Evolutionary conservation across 179 eudicot genomes (phyloP), one percentile per base, ranked within the genome.

Genomic region (Heliamphora pulchella): DNA sequence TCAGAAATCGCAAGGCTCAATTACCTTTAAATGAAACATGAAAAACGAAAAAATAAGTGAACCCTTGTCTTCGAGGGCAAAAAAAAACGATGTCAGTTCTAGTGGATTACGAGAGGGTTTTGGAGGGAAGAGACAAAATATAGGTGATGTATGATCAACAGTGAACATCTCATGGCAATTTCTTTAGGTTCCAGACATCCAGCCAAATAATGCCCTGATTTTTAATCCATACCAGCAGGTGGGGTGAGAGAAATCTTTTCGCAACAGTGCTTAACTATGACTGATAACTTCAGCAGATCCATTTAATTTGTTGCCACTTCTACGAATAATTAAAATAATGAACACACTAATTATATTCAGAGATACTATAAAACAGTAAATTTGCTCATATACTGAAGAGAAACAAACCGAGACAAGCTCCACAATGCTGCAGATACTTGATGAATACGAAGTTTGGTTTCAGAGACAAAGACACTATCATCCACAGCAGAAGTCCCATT

Each of bases 351-450:
- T 69, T 44, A 15, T 74, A 43, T 61, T 14, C 2, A 31, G 6
- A 74, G 5, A 1, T 48, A 72, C 55, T 47, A 80, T 51, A 15
- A 31, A 31, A 53, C 58, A 51, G 46, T 47, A 1, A 76, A 20
- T 67, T 64, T 39, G n/a, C 22, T 77, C 69, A 11, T 63, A 66
- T n/a, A 47, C 47, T 2, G 43, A 77, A 54, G 74, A 14, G 83
- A 77, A 41, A 54, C 73, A 80, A 80, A 84, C 48, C 65, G 87
- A 71, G 91, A 94, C 99, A 67, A 80, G 93, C 87, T 96, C 78
- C 88, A 84, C 76, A 94, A 67, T n/a, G 86, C 85, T 78, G 90
- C 84, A 62, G 90, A 89, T 77, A 91, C 82, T 84, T 86, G 83
- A 67, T 69, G 78, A 76, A 92, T 82, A 78, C 80, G 83, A 80